phyloP scores from a whole-genome alignment of 306 rosid species.

The Datisca glomerata region DNA sequence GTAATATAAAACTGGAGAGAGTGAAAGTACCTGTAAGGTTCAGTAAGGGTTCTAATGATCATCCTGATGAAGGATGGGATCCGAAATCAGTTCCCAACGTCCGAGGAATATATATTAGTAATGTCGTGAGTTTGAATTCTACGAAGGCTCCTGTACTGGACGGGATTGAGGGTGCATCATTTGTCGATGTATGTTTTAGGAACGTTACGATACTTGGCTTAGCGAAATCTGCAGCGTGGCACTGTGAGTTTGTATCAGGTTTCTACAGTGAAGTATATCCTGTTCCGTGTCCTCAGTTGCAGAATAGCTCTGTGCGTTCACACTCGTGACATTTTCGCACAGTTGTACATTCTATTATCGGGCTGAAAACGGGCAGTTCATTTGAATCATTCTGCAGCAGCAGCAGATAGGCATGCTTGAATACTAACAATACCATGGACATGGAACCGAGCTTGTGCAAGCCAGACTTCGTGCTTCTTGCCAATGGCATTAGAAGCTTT shows the following conservation, averaged over 20 bases:
- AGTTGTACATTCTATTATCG: not conserved
- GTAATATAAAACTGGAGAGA: slow-evolving; percentile 57
- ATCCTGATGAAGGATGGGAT: slow-evolving; percentile 89
- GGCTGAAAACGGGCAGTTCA: no score
- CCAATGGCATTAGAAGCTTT: no score
- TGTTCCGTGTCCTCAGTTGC: slow-evolving; percentile 60
- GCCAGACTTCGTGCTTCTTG: no score
- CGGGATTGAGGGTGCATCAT: slow-evolving; percentile 52
- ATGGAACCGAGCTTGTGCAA: no score
- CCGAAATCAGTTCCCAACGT: slow-evolving; percentile 76
- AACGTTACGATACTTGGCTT: slow-evolving; percentile 57
- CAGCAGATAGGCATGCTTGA: no score
- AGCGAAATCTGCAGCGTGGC: slow-evolving; percentile 43
- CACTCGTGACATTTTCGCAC: slow-evolving; percentile 9
- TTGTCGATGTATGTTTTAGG: slow-evolving; percentile 60
- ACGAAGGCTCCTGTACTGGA: slow-evolving; percentile 60
- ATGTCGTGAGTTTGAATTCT: slow-evolving; percentile 55
- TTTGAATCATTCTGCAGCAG: no score
- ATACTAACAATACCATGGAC: no score
- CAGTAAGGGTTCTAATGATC: slow-evolving; percentile 85
- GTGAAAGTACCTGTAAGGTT: slow-evolving; percentile 78
- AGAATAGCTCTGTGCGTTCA: slow-evolving; percentile 30
- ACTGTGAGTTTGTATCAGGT: slow-evolving; percentile 65
- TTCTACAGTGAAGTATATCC: slow-evolving; percentile 56
- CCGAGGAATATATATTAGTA: slow-evolving; percentile 44